phyloP scores from a whole-genome alignment of 495 filamentous ascomycete species.

The Xylaria venustula region DNA sequence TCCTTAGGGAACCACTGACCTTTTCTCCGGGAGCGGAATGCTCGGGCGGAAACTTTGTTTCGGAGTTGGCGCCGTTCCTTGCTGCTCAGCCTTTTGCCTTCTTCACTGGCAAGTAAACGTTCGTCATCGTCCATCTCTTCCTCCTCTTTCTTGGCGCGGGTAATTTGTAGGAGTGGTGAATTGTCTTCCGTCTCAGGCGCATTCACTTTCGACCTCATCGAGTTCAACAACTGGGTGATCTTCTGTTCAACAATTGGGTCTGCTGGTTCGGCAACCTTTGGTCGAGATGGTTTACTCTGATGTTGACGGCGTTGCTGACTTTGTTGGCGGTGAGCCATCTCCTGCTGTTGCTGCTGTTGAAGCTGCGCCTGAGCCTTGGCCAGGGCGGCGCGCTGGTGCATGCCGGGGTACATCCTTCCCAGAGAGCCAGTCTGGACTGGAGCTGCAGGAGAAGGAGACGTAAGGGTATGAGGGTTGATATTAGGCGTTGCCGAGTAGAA shows the following conservation, averaged over 20 bases:
- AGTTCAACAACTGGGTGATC: constrained; percentile 78
- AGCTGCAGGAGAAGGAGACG: constrained; percentile 45
- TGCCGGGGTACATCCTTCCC: constrained; percentile 79
- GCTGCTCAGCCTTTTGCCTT: constrained; percentile 94
- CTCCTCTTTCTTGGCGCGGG: constrained; percentile 73
- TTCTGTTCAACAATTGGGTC: constrained; percentile 79
- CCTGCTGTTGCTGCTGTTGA: constrained; percentile 15
- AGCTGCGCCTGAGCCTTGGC: constrained; percentile 53
- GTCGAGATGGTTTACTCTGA: constrained; percentile 39
- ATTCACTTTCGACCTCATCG: constrained; percentile 70
- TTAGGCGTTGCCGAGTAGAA: constrained; percentile 52
- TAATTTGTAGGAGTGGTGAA: constrained; percentile 55
- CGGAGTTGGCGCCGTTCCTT: constrained; percentile 91
- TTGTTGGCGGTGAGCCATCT: background rate
- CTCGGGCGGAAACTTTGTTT: constrained; percentile 97
- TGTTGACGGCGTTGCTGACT: constrained; percentile 16
- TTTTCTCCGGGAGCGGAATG: constrained; percentile 93
- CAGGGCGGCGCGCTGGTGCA: constrained; percentile 77
- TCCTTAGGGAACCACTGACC: constrained; percentile 55
- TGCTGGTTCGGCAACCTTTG: constrained; percentile 44
- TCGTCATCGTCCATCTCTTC: constrained; percentile 99
- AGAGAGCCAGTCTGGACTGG: constrained; percentile 53
- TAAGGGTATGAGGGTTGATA: constrained; percentile 70
- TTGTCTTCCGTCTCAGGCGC: constrained; percentile 51
- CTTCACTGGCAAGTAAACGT: constrained; percentile 85